Evolutionary conservation across 2,329 filamentous ascomycete genomes (phyloP).

Genomic region (Nigrospora osmanthi): DNA sequence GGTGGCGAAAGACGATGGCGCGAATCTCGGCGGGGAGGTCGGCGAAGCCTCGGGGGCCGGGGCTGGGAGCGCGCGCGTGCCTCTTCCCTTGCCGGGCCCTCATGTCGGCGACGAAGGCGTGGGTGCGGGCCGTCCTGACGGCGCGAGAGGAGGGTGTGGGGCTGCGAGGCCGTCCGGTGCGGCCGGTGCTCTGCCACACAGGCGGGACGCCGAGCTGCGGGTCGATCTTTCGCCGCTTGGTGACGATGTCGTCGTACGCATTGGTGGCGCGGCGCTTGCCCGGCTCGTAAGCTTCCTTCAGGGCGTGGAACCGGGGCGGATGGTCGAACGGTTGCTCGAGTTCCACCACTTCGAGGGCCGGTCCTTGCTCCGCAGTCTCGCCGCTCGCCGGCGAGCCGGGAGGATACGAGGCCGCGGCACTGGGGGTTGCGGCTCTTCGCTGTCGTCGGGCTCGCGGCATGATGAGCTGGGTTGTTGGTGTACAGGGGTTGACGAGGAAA

Average conservation of each 20-base stretch:
- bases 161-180: background rate
- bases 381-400: no score
- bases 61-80: constrained; percentile 1
- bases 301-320: background rate
- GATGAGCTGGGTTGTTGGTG: no score
- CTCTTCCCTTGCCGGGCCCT: background rate
- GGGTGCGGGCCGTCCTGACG: background rate
- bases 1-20: constrained; percentile 21
- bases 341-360: background rate
- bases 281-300: constrained; percentile 1
- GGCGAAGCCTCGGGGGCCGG: constrained; percentile 1
- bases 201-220: background rate
- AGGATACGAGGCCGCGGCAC: no score
- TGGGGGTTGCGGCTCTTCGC: no score
- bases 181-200: background rate
- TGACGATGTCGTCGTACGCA: constrained; percentile 3
- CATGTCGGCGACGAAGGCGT: background rate
- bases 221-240: constrained; percentile 1
- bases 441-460: no score
- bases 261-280: constrained; percentile 1
- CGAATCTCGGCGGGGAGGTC: constrained; percentile 21
- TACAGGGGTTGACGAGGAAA: no score
- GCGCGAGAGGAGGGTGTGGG: background rate
- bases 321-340: background rate
- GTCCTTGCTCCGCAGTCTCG: background rate